Evolutionary conservation across 2,329 filamentous ascomycete species (phyloP), one percentile per base, ranked within the genome.

Genomic region (Zalaria obscura): DNA sequence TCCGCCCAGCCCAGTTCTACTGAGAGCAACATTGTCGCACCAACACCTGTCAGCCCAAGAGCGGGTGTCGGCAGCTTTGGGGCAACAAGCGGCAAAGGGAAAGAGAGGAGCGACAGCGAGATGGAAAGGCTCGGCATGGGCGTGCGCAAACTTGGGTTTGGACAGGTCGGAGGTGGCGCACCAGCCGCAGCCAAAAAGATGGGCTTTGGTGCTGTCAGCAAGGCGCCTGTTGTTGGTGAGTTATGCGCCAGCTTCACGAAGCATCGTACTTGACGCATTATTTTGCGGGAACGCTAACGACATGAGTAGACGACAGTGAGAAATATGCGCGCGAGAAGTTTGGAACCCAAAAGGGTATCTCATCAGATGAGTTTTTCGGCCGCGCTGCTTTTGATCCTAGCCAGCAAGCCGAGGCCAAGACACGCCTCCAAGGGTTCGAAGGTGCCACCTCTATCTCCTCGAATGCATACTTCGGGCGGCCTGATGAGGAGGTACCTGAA

Each of bases 321-420:
- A 78, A 76, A 55, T 93, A 85, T 57, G 86, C 88, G 4, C 83
- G 84, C 54, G 69, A 75, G 56, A 94, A 94, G 63, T 98, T 98
- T 55, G 89, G 88, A 46, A 65, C 64, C 35, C 91, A 98, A 61
- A 96, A 96, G 70, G 84, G 84, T 52, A 98, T 98, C 51, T 95
- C 87, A 0, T 95, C 88, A 0, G 91, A 98, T 60, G 91, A 98
- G 60, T 98, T 93, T 72, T 98, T 98, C 58, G 87, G 89, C 55
- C 89, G 91, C 60, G 85, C 87, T 40, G 67, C 75, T 42, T 96
- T 80, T 62, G 88, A 98, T 58, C 78, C 88, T 32, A 72, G 71
- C 42, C 76, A 81, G 5, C 82, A 91, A 57, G 71, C 78, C 40
- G 89, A 95, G 66, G 89, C 91, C 52, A 93, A 93, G 68, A 71